Conservation (phyloP, 164 flowering plant genomes). For the Tetracentron sinense region DNA sequence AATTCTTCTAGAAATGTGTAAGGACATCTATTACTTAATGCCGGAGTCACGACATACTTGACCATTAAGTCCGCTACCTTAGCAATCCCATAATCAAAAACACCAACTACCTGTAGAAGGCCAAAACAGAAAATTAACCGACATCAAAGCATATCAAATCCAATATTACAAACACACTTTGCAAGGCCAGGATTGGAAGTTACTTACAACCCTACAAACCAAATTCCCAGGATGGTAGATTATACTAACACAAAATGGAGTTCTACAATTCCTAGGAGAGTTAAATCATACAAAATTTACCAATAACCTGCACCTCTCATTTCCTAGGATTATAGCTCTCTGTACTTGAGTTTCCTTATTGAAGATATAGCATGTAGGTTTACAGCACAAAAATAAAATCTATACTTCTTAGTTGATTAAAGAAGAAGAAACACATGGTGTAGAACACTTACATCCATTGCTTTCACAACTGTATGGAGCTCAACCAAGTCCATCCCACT, state of each 20-base stretch:
- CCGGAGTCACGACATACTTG: slow-evolving; percentile 63
- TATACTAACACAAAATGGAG: too few relatives aligned
- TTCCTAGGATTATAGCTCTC: neutral
- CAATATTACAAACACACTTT: neutral
- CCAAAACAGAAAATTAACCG: slow-evolving; percentile 2
- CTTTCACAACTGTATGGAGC: slow-evolving; percentile 57
- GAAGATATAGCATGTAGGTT: too few relatives aligned
- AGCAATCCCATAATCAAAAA: slow-evolving; percentile 81
- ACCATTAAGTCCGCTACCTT: slow-evolving; percentile 72
- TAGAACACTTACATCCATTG: slow-evolving; percentile 71
- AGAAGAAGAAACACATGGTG: neutral
- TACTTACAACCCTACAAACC: too few relatives aligned
- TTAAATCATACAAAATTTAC: neutral
- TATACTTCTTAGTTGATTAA: neutral
- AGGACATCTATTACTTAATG: slow-evolving; percentile 31
- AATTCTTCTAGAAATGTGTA: slow-evolving; percentile 46
- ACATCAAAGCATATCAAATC: neutral
- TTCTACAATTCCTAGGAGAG: neutral
- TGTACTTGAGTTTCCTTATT: too few relatives aligned
- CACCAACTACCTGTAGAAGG: slow-evolving; percentile 54
- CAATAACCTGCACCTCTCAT: neutral
- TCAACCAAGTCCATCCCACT: slow-evolving; percentile 38
- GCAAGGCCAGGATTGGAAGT: neutral
- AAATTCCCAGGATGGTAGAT: too few relatives aligned
- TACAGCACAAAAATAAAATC: neutral